Percentiles rank a stretch among this genome's conserved stretches.
phyloP scores from a whole-genome alignment of 441 rosid species.

The Raphanus hybrid region DNA sequence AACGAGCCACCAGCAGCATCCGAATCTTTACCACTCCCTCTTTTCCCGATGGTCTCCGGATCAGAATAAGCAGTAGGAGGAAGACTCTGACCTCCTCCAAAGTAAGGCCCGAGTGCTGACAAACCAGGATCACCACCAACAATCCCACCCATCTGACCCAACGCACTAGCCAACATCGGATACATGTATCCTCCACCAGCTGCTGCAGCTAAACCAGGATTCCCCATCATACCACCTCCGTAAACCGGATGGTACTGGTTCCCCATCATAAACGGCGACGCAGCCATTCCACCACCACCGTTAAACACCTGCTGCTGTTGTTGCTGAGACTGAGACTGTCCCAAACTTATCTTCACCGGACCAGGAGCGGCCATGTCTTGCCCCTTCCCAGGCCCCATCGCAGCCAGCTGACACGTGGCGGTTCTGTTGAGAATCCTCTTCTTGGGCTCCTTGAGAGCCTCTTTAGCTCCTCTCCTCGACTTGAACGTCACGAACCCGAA shows the following conservation, averaged over 20 bases:
- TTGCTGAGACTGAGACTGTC: slow-evolving; percentile 31
- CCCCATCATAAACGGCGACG: slow-evolving; percentile 39
- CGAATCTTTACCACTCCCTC: slow-evolving; percentile 40
- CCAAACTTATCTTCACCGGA: slow-evolving; percentile 32
- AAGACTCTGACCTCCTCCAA: slow-evolving; percentile 43
- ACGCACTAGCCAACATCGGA: slow-evolving; percentile 46
- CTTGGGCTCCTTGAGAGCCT: slow-evolving; percentile 60
- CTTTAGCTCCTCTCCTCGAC: slow-evolving; percentile 50
- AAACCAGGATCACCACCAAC: slow-evolving; percentile 28
- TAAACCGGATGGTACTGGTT: slow-evolving; percentile 48
- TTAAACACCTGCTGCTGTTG: slow-evolving; percentile 25
- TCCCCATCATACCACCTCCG: slow-evolving; percentile 50
- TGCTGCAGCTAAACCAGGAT: slow-evolving; percentile 44
- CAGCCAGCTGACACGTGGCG: slow-evolving; percentile 59
- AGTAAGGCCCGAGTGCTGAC: slow-evolving; percentile 41
- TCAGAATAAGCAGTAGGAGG: slow-evolving; percentile 40
- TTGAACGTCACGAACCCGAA: slow-evolving; percentile 59
- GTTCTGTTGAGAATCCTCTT: slow-evolving; percentile 54
- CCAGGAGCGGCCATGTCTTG: slow-evolving; percentile 22
- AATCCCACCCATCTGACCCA: slow-evolving; percentile 43
- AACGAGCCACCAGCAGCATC: slow-evolving; percentile 44
- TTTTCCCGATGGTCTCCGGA: slow-evolving; percentile 26
- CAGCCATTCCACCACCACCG: slow-evolving; percentile 29
- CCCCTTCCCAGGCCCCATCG: slow-evolving; percentile 49
- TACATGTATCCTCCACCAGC: slow-evolving; percentile 38